phyloP scores from a whole-genome alignment of 1,284 basidiomycete genomes.

The Ceratobasidium sp. region DNA sequence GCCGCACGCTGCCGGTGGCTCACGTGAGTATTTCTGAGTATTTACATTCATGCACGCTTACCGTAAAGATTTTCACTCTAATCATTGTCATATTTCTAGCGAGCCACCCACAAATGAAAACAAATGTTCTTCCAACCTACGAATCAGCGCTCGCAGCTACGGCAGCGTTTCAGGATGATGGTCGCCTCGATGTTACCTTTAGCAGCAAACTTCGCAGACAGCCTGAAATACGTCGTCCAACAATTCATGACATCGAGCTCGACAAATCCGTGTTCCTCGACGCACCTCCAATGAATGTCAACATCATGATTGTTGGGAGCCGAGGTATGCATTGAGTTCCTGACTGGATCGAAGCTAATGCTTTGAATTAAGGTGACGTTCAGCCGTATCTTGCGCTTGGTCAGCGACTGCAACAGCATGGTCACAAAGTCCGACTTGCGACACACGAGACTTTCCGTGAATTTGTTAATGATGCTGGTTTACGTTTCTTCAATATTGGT shows the following conservation, averaged over 20 bases:
- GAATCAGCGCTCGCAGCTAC: too few species aligned
- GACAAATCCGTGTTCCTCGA: slow-evolving; percentile 41
- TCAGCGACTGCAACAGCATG: slow-evolving; percentile 62
- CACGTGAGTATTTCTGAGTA: too few species aligned
- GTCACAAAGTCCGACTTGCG: slow-evolving; percentile 72
- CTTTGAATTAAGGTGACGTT: slow-evolving; percentile 64
- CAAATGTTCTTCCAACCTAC: too few species aligned
- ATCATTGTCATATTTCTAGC: too few species aligned
- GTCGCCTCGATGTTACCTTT: slow-evolving; percentile 21
- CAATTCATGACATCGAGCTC: slow-evolving; percentile 14
- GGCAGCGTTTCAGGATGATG: too few species aligned
- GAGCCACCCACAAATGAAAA: too few species aligned
- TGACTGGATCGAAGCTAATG: background rate
- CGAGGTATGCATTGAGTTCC: slow-evolving; percentile 5
- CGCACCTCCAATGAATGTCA: slow-evolving; percentile 63
- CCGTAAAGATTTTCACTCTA: too few species aligned
- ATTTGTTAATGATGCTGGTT: slow-evolving; percentile 63
- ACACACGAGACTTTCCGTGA: slow-evolving; percentile 70
- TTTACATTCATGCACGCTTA: too few species aligned
- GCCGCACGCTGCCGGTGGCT: too few species aligned
- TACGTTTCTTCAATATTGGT: slow-evolving; percentile 68
- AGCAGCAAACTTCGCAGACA: background rate
- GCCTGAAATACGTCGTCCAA: background rate
- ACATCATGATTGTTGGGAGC: slow-evolving; percentile 62
- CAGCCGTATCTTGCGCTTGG: slow-evolving; percentile 75